Conservation (phyloP, 1,284 basidiomycete genomes). For the Austroboletus niveus region DNA sequence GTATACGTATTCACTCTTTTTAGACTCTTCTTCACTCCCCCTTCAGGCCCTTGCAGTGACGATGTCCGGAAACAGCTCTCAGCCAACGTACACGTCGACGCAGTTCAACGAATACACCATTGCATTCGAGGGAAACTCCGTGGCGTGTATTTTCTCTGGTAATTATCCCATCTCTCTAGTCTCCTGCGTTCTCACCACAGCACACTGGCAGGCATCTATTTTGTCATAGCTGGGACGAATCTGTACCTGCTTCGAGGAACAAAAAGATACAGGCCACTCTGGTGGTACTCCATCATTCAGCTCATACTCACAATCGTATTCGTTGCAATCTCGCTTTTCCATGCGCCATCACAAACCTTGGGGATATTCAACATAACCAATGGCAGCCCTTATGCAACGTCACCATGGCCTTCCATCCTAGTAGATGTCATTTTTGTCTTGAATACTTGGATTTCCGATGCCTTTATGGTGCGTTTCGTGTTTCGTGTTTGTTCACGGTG, state of each 20-base stretch:
- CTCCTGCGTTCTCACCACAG: background rate
- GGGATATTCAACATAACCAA: slow-evolving; percentile 14
- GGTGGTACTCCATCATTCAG: slow-evolving; percentile 12
- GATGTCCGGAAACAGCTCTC: slow-evolving; percentile 17
- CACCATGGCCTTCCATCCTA: slow-evolving; percentile 18
- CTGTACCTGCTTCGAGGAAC: slow-evolving; percentile 16
- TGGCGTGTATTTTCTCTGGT: slow-evolving; percentile 23
- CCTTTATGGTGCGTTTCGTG: slow-evolving; percentile 20
- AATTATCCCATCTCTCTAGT: background rate
- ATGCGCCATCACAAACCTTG: slow-evolving; percentile 14
- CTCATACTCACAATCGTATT: slow-evolving; percentile 23
- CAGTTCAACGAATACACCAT: slow-evolving; percentile 17
- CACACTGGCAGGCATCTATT: slow-evolving; percentile 14
- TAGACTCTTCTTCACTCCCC: background rate
- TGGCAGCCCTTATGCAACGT: slow-evolving; percentile 10
- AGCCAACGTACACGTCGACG: slow-evolving; percentile 8
- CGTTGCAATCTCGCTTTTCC: slow-evolving; percentile 17
- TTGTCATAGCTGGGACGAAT: slow-evolving; percentile 16
- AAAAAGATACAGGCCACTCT: slow-evolving; percentile 19
- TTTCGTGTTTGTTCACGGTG: too few relatives aligned
- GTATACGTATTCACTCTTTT: background rate
- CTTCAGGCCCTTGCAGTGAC: background rate
- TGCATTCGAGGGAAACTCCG: slow-evolving; percentile 19
- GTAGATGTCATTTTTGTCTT: slow-evolving; percentile 16
- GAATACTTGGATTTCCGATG: slow-evolving; percentile 27